Evolutionary conservation across 2,329 filamentous ascomycete genomes (phyloP), one percentile per base, ranked within the genome.

Genomic region (Akanthomyces dipterigenus): DNA sequence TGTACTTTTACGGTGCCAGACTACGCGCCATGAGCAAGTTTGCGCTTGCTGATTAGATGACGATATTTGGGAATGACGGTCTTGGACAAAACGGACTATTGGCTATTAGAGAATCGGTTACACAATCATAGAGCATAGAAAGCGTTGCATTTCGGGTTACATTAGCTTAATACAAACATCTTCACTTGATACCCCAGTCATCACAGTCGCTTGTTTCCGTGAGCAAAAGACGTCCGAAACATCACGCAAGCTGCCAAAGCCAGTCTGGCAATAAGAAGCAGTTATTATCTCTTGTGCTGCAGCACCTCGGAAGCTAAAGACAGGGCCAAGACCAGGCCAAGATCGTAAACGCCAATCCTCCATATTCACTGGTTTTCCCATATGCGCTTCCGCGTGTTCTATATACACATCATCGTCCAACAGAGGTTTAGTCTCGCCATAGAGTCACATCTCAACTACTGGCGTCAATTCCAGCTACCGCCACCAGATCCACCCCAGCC

Each of bases 11-110:
- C 63, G 84, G 85, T 3, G 80, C 77, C 26, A 75, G 69, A 55
- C 70, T 88, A 63, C 78, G 85, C 63, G 74, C 79, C 7, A 75
- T 82, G 69, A 85, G 82, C 71, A 81, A 78, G 70, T 88, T 87
- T 73, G 81, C 84, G 16, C 68, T 76, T 48, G 77, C 70, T 12
- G 53, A 31, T 40, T 62, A 64, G 46, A 50, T n/a, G 14, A 50
- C 18, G 14, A 49, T 38, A 46, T 24, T 42, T 43, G 14, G n/a
- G n/a, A 53, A 48, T 45, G 16, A 11, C 53, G 12, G 16, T 28
- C n/a, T 26, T 43, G 14, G 16, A 45, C 16, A 24, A 18, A 22
- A n/a, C 20, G 51, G 26, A 40, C 38, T n/a, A 14, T 36, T 38
- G 38, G 22, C 31, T 46, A 20, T 51, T 26, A 6, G 3, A 53